These are phyloP conservation scores for Candida mesenterica DNA, from an alignment of 1,139 yeast species.

Conservation along the genomic window DNA sequence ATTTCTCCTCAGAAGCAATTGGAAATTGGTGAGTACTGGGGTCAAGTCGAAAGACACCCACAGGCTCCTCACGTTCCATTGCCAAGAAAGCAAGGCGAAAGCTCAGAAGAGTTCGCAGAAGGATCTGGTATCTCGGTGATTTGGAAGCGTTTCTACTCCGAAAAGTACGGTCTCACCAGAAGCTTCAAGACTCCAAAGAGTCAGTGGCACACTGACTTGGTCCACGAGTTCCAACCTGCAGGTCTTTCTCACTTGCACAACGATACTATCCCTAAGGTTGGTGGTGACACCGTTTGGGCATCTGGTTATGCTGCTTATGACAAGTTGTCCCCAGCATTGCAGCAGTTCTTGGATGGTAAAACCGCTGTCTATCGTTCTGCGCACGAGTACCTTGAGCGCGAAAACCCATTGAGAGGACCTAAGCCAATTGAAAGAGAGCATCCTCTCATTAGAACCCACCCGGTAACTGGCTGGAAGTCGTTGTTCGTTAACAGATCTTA, in stretches of 20 bases:
- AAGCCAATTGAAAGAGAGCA: constrained; percentile 20
- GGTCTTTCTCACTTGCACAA: constrained; percentile 19
- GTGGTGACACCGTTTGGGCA: constrained; percentile 19
- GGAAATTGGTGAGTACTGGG: constrained; percentile 44
- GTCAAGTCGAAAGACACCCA: constrained; percentile 39
- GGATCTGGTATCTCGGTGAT: constrained; percentile 16
- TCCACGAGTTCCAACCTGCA: constrained; percentile 20
- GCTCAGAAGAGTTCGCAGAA: constrained; percentile 5
- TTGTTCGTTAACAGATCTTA: constrained; percentile 21
- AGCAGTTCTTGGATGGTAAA: constrained; percentile 23
- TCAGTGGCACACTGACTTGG: constrained; percentile 19
- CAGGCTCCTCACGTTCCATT: constrained; percentile 35
- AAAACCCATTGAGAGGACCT: constrained; percentile 21
- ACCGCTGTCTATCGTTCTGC: constrained; percentile 23
- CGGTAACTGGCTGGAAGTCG: constrained; percentile 20
- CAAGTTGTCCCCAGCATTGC: constrained; percentile 23
- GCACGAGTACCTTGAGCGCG: constrained; percentile 22
- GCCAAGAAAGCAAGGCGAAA: constrained; percentile 13
- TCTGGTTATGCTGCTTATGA: constrained; percentile 24
- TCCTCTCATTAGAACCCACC: constrained; percentile 18
- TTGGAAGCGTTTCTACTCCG: constrained; percentile 15
- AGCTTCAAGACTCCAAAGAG: constrained; percentile 14
- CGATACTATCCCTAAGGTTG: constrained; percentile 17
- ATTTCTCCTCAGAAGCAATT: constrained; percentile 43
- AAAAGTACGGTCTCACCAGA: constrained; percentile 8